phyloP scores from a whole-genome alignment of 2,329 filamentous ascomycete species.

The Golovinomyces cichoracearum region DNA sequence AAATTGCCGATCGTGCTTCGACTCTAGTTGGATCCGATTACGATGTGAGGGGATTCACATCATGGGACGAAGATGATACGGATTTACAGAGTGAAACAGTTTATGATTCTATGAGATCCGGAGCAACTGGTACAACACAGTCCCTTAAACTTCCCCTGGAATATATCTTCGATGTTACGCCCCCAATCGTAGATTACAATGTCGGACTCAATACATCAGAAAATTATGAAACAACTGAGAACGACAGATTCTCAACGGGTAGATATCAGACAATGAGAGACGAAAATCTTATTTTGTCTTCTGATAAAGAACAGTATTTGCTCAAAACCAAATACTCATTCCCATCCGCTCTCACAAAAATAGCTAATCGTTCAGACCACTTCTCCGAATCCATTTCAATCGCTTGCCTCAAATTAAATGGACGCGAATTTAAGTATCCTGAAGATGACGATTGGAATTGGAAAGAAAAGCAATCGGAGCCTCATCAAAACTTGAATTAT shows the following conservation, averaged over 20 bases:
- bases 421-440: background rate
- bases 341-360: background rate
- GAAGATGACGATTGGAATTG: slow-evolving; percentile 29
- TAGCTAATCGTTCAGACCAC: background rate
- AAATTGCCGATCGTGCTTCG: slow-evolving; percentile 21
- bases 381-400: background rate
- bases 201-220: background rate
- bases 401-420: background rate
- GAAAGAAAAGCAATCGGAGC: slow-evolving; percentile 15
- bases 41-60: slow-evolving; percentile 36
- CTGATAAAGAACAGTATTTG: background rate
- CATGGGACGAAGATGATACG: slow-evolving; percentile 50
- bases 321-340: background rate
- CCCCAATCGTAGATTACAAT: slow-evolving; percentile 26
- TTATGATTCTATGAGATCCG: slow-evolving; percentile 51
- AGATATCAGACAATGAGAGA: slow-evolving; percentile 35
- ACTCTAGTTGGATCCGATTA: slow-evolving; percentile 45
- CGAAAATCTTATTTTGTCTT: slow-evolving; percentile 16
- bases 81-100: slow-evolving; percentile 54
- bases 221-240: background rate
- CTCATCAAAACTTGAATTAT: background rate
- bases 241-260: background rate
- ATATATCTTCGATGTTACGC: slow-evolving; percentile 60
- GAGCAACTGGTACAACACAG: slow-evolving; percentile 38
- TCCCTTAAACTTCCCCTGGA: slow-evolving; percentile 47